Conservation (phyloP, 31 red algal genomes). For the Pterothamnion heteromorphum region DNA sequence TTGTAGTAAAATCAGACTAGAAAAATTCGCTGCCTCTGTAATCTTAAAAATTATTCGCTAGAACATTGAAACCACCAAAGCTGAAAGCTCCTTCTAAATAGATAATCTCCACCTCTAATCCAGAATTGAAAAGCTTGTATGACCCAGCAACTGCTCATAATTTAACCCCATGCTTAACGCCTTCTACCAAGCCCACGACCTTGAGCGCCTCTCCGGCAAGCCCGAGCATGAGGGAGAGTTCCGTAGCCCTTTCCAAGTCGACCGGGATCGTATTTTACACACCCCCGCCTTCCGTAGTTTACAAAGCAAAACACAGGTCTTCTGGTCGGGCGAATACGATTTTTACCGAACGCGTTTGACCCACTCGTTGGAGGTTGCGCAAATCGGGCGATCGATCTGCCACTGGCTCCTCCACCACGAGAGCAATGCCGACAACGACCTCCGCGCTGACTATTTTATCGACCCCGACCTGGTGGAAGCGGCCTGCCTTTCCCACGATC, state of each 20-base stretch:
- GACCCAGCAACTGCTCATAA: too few relatives aligned
- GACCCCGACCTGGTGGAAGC: conserved; percentile 20
- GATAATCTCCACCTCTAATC: too few relatives aligned
- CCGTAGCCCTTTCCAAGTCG: neutral
- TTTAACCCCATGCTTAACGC: too few relatives aligned
- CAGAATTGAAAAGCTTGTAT: too few relatives aligned
- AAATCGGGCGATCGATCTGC: neutral
- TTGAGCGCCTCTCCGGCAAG: neutral
- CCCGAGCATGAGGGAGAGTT: neutral
- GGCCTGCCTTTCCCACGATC: neutral
- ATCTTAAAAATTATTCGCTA: too few relatives aligned
- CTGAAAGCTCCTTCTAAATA: too few relatives aligned
- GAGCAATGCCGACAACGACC: neutral
- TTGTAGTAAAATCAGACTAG: too few relatives aligned
- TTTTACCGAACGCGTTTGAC: conserved; percentile 25
- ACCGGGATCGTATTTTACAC: conserved; percentile 12
- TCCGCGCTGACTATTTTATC: neutral
- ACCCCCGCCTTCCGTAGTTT: neutral
- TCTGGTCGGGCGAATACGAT: neutral
- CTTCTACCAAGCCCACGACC: neutral
- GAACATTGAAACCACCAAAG: too few relatives aligned
- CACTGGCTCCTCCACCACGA: neutral
- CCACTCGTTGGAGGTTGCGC: conserved; percentile 27
- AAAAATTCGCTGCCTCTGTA: too few relatives aligned
- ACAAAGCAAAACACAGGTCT: conserved; percentile 26